Conservation (phyloP, 495 filamentous ascomycete species). For the Aspergillus biplanus region DNA sequence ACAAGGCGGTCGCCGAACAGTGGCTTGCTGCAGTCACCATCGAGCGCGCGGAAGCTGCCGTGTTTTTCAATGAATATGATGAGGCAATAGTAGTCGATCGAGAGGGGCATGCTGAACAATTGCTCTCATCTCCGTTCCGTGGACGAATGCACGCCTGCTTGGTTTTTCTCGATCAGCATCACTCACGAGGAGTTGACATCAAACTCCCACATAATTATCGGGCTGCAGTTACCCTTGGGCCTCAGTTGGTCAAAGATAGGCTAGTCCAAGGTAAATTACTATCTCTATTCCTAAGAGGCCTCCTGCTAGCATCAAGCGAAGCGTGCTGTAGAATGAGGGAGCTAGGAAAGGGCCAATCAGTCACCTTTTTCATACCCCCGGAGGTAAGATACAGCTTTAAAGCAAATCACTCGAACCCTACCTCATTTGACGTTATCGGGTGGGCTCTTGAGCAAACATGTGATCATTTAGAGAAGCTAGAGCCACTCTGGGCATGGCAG, state of each 20-base stretch:
- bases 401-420: background rate
- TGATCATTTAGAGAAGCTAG: constrained; percentile 10
- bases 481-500: constrained; percentile 20
- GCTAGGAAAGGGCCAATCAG: constrained; percentile 59
- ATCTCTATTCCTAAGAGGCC: background rate
- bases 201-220: constrained; percentile 54
- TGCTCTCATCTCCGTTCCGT: constrained; percentile 60
- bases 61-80: constrained; percentile 59
- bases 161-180: constrained; percentile 72
- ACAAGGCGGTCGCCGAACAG: constrained; percentile 51
- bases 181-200: constrained; percentile 73
- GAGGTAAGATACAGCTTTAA: constrained; percentile 42
- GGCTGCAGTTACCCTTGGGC: constrained; percentile 70
- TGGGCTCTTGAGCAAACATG: constrained; percentile 23
- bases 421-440: constrained; percentile 14
- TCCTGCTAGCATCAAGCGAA: constrained; percentile 23
- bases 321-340: constrained; percentile 65
- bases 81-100: constrained; percentile 53
- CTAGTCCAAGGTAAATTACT: constrained; percentile 65
- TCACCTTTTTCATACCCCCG: constrained; percentile 53
- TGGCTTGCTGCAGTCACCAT: constrained; percentile 40
- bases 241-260: constrained; percentile 65
- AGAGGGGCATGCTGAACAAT: constrained; percentile 49
- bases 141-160: constrained; percentile 34
- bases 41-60: constrained; percentile 46